Evolutionary conservation across 2,329 filamentous ascomycete genomes (phyloP), one percentile per base, ranked within the genome.

Genomic region (Neoscytalidium dimidiatum): DNA sequence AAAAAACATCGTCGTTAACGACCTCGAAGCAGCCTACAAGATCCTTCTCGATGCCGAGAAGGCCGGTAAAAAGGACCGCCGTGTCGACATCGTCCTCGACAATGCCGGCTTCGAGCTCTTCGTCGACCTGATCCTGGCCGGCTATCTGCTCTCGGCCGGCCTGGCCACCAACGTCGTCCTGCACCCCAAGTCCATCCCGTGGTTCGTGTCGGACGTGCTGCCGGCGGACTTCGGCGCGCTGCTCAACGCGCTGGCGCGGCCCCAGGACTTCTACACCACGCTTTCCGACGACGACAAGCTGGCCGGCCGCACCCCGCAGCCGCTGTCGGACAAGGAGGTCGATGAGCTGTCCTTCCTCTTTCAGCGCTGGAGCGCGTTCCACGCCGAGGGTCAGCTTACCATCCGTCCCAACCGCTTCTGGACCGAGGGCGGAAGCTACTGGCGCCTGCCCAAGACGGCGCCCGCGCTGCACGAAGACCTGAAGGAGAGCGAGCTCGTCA

Each of bases 81-180:
- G 92, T 17, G 90, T 99, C 2, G 95, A 99, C 72, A 94, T 99
- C 68, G 91, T 99, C 2, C 89, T 99, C 4, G 95, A 99, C 77
- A 99, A 99, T 71, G 92, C 95, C 21, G 95, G 95, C 5, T 99
- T 99, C 74, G 95, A 99, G 82, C 86, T 99, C 13, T 99, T 93
- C 74, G 95, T 98, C 69, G 95, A 99, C 74, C 85, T 99, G 9
- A 89, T 98, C 65, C 85, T 99, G 1, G 94, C 92, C 0, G 94
- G 94, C 0, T 99, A 96, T 75, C 84, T 99, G 14, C 84, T 99
- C 6, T 89, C 92, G 0, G 85, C 92, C 0, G 92, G 90, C 0
- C 86, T 99, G 5, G 95, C 95, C 0, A 97, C 94, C 0, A 88
- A 88, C 26, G 85, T 99, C 14, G 88, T 98, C 21, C 85, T 99